Percentiles rank a stretch among this genome's conserved stretches.
phyloP scores from a whole-genome alignment of 768 basidiomycete genomes.

The Dacryopinax primogenitus region DNA sequence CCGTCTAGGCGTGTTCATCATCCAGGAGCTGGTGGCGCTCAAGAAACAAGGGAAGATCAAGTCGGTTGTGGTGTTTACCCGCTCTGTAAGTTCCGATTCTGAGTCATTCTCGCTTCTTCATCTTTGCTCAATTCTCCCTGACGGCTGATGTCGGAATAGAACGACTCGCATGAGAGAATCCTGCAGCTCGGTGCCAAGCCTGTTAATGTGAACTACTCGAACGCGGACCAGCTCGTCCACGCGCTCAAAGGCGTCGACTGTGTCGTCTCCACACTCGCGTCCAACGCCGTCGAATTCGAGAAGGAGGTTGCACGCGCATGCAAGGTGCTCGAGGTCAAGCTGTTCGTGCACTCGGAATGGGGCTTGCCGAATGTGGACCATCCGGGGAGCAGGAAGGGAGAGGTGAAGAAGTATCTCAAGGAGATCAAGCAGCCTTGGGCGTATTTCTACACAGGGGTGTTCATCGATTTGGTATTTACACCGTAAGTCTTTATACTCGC shows the following conservation, averaged over 20 bases:
- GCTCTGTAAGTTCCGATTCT: background rate
- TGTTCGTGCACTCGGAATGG: background rate
- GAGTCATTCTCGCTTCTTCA: background rate
- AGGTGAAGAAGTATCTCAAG: background rate
- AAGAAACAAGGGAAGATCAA: slow-evolving; percentile 1
- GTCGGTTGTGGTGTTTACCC: background rate
- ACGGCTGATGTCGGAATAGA: no score
- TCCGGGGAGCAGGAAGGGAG: background rate
- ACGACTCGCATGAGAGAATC: slow-evolving; percentile 4
- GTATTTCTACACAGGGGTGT: slow-evolving; percentile 17
- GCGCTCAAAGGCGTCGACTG: slow-evolving; percentile 4
- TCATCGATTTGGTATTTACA: background rate
- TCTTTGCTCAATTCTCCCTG: background rate
- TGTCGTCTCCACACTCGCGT: background rate
- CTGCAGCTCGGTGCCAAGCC: background rate
- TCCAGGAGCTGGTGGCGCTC: slow-evolving; percentile 11
- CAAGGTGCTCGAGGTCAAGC: background rate
- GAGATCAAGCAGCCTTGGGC: slow-evolving; percentile 17
- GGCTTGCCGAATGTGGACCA: slow-evolving; percentile 1
- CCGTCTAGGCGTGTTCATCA: slow-evolving; percentile 10
- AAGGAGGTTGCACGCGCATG: slow-evolving; percentile 1
- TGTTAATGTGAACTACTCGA: background rate
- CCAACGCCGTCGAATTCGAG: background rate
- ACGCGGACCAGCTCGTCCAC: background rate
- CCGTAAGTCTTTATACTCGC: slow-evolving; percentile 11